A percentile compares a stretch with the other conserved stretches of the same genome.
phyloP scores from a whole-genome alignment of 192 early-diverging fungal species.

The Backusella tarrabulga region DNA sequence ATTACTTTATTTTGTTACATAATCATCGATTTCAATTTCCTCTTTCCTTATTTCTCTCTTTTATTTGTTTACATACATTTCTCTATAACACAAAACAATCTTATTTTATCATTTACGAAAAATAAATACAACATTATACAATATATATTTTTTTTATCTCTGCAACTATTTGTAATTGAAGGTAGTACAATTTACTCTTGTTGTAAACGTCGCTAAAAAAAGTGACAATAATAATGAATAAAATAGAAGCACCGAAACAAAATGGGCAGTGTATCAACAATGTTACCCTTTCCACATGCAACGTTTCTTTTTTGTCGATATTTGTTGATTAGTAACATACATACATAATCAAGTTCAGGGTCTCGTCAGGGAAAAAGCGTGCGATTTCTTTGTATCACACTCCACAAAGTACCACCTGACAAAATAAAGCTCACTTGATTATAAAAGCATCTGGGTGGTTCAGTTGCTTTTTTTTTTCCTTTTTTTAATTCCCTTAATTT shows the following conservation, averaged over 20 bases:
- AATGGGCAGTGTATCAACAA: background rate
- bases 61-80: background rate
- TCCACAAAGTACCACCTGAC: conserved; percentile 7
- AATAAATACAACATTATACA: background rate
- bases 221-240: background rate
- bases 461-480: conserved; percentile 4
- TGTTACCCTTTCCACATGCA: conserved; percentile 3
- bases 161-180: background rate
- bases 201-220: background rate
- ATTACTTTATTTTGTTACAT: background rate
- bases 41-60: background rate
- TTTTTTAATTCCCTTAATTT: conserved; percentile 7
- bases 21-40: background rate
- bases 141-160: background rate
- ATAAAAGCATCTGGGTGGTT: conserved; percentile 8
- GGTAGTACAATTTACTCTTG: background rate
- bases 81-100: background rate
- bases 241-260: background rate
- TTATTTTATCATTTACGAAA: background rate
- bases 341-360: conserved; percentile 6
- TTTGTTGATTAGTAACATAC: background rate
- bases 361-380: conserved; percentile 15
- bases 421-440: conserved; percentile 4
- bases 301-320: background rate
- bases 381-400: conserved; percentile 1